Percentiles rank a stretch among this genome's conserved stretches.
phyloP scores from a whole-genome alignment of 805 yeast species.

The Nakazawaea wyomingensis region DNA sequence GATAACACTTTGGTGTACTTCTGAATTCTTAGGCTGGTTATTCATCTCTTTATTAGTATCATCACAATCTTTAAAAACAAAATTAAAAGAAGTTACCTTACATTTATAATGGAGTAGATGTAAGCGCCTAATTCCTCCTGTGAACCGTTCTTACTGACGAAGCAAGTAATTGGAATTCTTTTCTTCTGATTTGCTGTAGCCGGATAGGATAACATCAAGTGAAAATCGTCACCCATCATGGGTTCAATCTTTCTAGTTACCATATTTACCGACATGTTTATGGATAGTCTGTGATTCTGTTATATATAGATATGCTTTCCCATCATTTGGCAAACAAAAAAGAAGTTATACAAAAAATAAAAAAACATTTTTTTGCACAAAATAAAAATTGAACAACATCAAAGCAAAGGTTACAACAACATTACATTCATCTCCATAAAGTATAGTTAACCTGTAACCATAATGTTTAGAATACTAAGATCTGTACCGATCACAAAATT shows the following conservation, averaged over 20 bases:
- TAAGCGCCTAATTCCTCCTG: conserved; percentile 34
- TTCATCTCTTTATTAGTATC: no score
- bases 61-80: no score
- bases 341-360: neutral
- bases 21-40: conserved; percentile 14
- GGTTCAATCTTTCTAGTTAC: conserved; percentile 19
- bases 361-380: conserved; percentile 2
- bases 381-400: neutral
- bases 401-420: conserved; percentile 2
- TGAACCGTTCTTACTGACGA: conserved; percentile 28
- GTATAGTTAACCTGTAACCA: no score
- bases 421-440: no score
- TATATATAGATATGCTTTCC: no score
- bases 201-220: conserved; percentile 16
- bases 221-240: conserved; percentile 22
- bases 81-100: conserved; percentile 19
- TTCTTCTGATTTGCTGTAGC: conserved; percentile 14
- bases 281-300: conserved; percentile 11
- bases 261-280: conserved; percentile 9
- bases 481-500: conserved; percentile 1
- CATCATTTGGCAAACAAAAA: neutral
- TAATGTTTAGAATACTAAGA: conserved; percentile 5
- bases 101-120: conserved; percentile 36
- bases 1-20: conserved; percentile 37
- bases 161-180: conserved; percentile 31